A percentile compares a stretch with the other conserved stretches of the same genome.
phyloP scores from a whole-genome alignment of 1,284 basidiomycete genomes.

The Ceratobasidium papillatum region DNA sequence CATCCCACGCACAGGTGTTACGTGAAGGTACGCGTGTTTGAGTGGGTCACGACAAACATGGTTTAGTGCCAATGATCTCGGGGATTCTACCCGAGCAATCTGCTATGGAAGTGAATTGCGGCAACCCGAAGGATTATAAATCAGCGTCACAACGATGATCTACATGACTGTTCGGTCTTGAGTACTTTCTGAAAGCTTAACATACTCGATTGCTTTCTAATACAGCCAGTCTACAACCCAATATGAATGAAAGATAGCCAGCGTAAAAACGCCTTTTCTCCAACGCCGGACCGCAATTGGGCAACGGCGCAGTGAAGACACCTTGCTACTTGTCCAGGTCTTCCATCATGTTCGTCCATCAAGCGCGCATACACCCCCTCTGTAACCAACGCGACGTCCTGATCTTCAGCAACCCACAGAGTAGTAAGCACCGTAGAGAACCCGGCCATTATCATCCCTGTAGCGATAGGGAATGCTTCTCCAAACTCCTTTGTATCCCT shows the following conservation, averaged over 20 bases:
- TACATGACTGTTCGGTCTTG: no score
- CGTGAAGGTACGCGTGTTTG: not conserved
- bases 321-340: not conserved
- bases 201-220: no score
- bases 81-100: not conserved
- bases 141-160: no score
- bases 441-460: slow-evolving; percentile 42
- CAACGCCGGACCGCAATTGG: not conserved
- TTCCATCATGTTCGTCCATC: not conserved
- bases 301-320: not conserved
- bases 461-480: slow-evolving; percentile 38
- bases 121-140: no score
- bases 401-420: slow-evolving; percentile 12
- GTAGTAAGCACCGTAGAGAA: slow-evolving; percentile 19
- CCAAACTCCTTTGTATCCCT: slow-evolving; percentile 29
- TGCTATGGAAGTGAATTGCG: not conserved
- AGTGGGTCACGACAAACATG: not conserved
- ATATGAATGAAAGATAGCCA: slow-evolving; percentile 24
- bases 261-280: not conserved
- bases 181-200: no score
- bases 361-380: not conserved
- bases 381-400: not conserved
- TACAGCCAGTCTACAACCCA: not conserved
- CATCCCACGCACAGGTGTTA: not conserved
- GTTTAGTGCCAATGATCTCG: not conserved